Evolutionary conservation across 75 land plant species (phyloP), one percentile per base, ranked within the genome.

Genomic region (Adiantum capillusveneris): DNA sequence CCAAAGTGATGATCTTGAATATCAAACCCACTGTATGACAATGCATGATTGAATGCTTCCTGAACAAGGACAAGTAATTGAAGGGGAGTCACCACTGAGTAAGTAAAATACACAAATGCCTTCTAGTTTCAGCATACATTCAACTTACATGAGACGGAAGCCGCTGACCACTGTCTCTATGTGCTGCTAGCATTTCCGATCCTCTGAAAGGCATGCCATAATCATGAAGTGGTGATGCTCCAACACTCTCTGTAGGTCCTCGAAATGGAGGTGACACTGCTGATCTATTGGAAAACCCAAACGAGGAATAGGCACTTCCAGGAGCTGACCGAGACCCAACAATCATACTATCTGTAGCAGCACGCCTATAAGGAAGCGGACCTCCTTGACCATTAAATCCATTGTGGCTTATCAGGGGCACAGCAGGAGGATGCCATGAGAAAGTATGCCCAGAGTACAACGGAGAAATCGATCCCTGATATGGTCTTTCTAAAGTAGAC

Each of bases 1-100:
- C 73, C 80, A 52, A 74, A 60, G 70, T 84, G 77, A 11, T 71
- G 72, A 68, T 84, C 86, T 67, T 61, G 37, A 46, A 53, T 24
- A 65, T 68, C 21, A 12, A 28, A 46, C 0, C 31, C 52, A 54
- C 25, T 44, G 28, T 29, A 63, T 20, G 58, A 27, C 53, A 43
- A n/a, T 26, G 70, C 49, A 12, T 69, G 62, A 18, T 44, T 58
- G 14, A 50, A 46, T 31, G 63, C 11, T 2, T 58, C 25, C 24
- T 41, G 39, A 30, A 31, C 26, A 60, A 20, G 11, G 24, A 2
- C 44, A 59, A 21, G n/a, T n/a, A n/a, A n/a, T n/a, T n/a, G n/a
- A n/a, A n/a, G n/a, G n/a, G n/a, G n/a, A n/a, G n/a, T n/a, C n/a
- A n/a, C n/a, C n/a, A n/a, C n/a, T n/a, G n/a, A n/a, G n/a, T n/a